Evolutionary conservation across 352 stramenopile genomes (phyloP), one percentile per base, ranked within the genome.

Genomic region (Pseudoperonospora humuli): DNA sequence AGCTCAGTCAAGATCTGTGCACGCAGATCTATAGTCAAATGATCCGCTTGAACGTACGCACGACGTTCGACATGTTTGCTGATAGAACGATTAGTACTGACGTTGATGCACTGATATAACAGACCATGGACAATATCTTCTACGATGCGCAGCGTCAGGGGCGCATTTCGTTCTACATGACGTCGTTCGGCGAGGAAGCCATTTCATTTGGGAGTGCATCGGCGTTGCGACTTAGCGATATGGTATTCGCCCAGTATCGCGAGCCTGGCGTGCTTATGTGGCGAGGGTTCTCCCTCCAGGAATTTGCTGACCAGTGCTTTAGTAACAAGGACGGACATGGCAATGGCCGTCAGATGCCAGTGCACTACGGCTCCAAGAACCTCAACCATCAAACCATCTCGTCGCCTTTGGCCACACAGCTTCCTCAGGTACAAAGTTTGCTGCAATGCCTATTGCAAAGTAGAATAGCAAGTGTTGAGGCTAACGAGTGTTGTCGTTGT

Each of bases 381-480:
- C 69, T 98, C 14, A 97, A 99, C 62, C 97, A 97, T 51, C 95
- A 98, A 28, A 99, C 96, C 0, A 97, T 99, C 24, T 97, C 87
- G 23, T 97, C 89, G 31, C 94, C 95, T 2, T 71, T 99, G 8
- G 95, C 92, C 3, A 99, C 96, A 1, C 96, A 99, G 56, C 85
- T 99, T 20, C 96, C 96, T 15, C 96, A 93, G 27, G 79, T 86
- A 63, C 6, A 48, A 41, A 39, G 10, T 25, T 37, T 14, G 2
- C 8, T 33, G 14, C 21, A 33, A 7, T 9, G 17, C 26, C 9
- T 51, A 4, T 24, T 11, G 8, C 4, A 21, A n/a, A 21, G 11
- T 20, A 24, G 10, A 26, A 7, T n/a, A 24, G 34, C 24, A 27
- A 9, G 11, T 31, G n/a, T 32, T 5, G 10, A 24, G 33, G 32